These are phyloP conservation scores for Pilasporangium apinafurcum DNA, from an alignment of 352 stramenopile species.

Conservation along the genomic window DNA sequence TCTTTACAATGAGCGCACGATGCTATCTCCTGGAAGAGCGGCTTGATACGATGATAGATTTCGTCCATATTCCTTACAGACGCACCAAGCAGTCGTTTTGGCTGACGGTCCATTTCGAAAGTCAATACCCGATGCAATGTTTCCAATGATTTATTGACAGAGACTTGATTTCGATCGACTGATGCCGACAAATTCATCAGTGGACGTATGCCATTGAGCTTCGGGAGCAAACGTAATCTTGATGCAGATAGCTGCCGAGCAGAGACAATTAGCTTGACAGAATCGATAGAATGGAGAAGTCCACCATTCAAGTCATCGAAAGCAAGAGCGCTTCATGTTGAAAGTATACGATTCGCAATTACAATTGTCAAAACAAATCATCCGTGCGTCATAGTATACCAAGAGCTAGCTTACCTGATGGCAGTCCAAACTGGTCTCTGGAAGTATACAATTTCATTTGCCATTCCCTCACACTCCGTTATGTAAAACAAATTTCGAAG, in stretches of 20 bases:
- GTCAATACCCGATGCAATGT: conserved; percentile 46
- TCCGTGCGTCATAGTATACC: neutral
- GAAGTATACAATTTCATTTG: conserved; percentile 65
- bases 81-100: conserved; percentile 38
- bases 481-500: conserved; percentile 69
- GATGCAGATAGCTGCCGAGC: conserved; percentile 35
- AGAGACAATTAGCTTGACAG: conserved; percentile 3
- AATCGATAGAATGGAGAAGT: conserved; percentile 26
- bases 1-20: conserved; percentile 24
- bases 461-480: conserved; percentile 59
- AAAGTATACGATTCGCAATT: conserved; percentile 2
- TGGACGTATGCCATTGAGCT: conserved; percentile 56
- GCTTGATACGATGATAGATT: conserved; percentile 45
- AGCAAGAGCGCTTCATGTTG: conserved; percentile 27
- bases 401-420: conserved; percentile 35
- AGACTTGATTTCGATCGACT: conserved; percentile 16
- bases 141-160: conserved; percentile 59
- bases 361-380: neutral
- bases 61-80: conserved; percentile 65
- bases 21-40: conserved; percentile 27
- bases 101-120: conserved; percentile 57
- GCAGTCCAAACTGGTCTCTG: conserved; percentile 58
- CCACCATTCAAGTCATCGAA: conserved; percentile 37
- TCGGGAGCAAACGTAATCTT: conserved; percentile 56
- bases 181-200: conserved; percentile 67